Evolutionary conservation across 1,284 basidiomycete genomes (phyloP).

Genomic region (Grifola frondosa): DNA sequence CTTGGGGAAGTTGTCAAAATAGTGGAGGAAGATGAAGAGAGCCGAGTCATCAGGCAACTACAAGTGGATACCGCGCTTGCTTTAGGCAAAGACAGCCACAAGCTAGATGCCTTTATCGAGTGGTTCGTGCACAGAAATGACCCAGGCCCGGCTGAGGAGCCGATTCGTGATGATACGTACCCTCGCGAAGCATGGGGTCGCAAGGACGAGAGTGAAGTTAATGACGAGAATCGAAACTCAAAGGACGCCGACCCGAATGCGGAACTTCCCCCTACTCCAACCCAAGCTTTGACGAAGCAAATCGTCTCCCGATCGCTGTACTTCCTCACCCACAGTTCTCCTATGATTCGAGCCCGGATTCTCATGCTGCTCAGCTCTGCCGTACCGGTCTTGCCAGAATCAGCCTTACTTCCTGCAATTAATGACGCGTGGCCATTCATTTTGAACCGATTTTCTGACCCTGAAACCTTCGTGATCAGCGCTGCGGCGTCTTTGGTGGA

Average conservation of each 20-base stretch:
- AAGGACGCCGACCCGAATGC: slow-evolving; percentile 30
- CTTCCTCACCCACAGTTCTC: slow-evolving; percentile 86
- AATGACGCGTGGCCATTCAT: slow-evolving; percentile 89
- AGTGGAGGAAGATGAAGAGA: slow-evolving; percentile 56
- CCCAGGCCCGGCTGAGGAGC: slow-evolving; percentile 13
- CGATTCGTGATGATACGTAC: slow-evolving; percentile 15
- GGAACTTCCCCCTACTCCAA: slow-evolving; percentile 56
- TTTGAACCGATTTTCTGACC: slow-evolving; percentile 75
- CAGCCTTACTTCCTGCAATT: slow-evolving; percentile 77
- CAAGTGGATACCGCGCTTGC: slow-evolving; percentile 1
- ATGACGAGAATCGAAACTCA: slow-evolving; percentile 22
- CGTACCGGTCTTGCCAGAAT: slow-evolving; percentile 73
- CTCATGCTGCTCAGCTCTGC: slow-evolving; percentile 72
- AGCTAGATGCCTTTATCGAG: slow-evolving; percentile 51
- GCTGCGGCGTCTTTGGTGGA: slow-evolving; percentile 74
- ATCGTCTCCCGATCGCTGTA: slow-evolving; percentile 85
- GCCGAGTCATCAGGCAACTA: slow-evolving; percentile 10
- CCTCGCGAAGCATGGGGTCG: slow-evolving; percentile 56
- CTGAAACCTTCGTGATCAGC: slow-evolving; percentile 74
- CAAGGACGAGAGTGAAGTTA: slow-evolving; percentile 16
- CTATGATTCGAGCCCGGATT: slow-evolving; percentile 80
- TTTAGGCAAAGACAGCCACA: slow-evolving; percentile 20
- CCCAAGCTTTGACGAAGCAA: slow-evolving; percentile 75
- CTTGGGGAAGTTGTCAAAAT: slow-evolving; percentile 73
- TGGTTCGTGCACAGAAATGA: slow-evolving; percentile 64